phyloP scores from a whole-genome alignment of 345 rosid genomes.

The Salix dunnii region DNA sequence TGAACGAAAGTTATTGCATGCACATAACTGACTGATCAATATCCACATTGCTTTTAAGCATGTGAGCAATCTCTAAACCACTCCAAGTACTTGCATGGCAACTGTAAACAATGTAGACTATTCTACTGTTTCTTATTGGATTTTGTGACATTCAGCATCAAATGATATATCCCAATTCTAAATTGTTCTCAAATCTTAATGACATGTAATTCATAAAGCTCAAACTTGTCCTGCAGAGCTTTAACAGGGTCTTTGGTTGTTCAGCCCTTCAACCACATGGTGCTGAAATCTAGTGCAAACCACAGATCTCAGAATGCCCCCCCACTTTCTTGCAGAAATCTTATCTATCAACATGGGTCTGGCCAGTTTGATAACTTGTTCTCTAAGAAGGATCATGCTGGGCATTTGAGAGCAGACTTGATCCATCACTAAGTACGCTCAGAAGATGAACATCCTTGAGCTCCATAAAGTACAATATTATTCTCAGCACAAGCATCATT shows the following conservation, averaged over 20 bases:
- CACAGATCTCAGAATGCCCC: background rate
- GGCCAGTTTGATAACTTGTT: constrained; percentile 11
- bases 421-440: background rate
- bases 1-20: background rate
- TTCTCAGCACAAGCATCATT: background rate
- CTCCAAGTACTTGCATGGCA: too few relatives aligned
- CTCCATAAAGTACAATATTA: background rate
- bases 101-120: too few relatives aligned
- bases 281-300: background rate
- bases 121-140: too few relatives aligned
- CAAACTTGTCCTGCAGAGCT: background rate
- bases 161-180: too few relatives aligned
- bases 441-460: background rate
- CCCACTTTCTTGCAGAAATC: background rate
- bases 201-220: background rate
- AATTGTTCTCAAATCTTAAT: background rate
- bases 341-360: background rate
- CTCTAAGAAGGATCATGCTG: background rate
- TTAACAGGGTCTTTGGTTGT: background rate
- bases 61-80: background rate
- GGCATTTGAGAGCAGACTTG: background rate
- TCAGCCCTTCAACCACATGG: background rate
- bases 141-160: too few relatives aligned
- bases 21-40: background rate
- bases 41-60: background rate